Evolutionary conservation across 2,329 filamentous ascomycete genomes (phyloP).

Genomic region (Tolypocladium album): DNA sequence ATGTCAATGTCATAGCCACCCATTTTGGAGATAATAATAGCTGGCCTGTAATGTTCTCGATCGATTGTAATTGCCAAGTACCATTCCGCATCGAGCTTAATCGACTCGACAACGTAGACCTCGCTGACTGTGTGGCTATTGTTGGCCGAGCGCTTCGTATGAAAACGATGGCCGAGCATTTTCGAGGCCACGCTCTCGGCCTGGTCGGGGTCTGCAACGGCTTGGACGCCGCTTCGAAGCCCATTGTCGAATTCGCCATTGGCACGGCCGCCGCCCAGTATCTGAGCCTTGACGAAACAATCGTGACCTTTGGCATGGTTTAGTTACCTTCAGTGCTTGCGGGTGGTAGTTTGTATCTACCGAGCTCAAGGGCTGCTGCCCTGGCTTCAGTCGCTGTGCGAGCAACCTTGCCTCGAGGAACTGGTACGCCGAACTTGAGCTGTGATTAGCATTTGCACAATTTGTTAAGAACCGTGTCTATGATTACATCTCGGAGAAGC

Average conservation of each 20-base stretch:
- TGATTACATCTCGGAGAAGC: conserved; percentile 12
- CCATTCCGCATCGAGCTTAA: conserved; percentile 21
- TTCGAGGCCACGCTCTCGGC: conserved; percentile 8
- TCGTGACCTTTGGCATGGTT: not conserved
- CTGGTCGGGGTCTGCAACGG: conserved; percentile 6
- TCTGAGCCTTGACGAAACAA: conserved; percentile 17
- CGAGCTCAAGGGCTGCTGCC: conserved; percentile 10
- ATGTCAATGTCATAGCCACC: conserved; percentile 8
- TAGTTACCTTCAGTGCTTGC: not conserved
- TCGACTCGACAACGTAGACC: conserved; percentile 23
- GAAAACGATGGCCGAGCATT: conserved; percentile 8
- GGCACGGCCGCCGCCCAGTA: conserved; percentile 8
- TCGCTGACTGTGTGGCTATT: conserved; percentile 12
- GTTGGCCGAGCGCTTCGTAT: not conserved
- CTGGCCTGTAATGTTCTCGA: conserved; percentile 26
- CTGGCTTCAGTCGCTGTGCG: conserved; percentile 10
- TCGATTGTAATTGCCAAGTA: conserved; percentile 32
- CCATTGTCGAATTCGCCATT: conserved; percentile 6
- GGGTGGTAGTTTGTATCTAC: conserved; percentile 5
- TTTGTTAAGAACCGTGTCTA: not conserved
- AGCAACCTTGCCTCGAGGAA: conserved; percentile 13
- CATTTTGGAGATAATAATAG: conserved; percentile 22
- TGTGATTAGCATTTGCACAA: not conserved
- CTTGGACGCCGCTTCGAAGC: conserved; percentile 3
- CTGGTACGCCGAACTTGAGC: conserved; percentile 13